Conservation (phyloP, 78 protist species). For the Dictyostelium capitatum region DNA sequence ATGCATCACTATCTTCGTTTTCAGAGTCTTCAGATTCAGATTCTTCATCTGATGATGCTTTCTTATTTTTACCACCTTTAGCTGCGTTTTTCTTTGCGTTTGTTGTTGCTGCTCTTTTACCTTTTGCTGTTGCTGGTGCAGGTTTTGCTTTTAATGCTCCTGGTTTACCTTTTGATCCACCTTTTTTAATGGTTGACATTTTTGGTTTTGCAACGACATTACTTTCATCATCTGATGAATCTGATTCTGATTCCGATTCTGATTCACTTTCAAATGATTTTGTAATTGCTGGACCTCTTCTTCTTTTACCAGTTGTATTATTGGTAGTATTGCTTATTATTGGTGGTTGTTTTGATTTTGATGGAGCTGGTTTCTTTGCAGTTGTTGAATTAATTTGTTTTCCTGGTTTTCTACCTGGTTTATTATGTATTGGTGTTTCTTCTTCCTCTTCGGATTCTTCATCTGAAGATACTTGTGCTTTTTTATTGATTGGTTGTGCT, state of each 20-base stretch:
- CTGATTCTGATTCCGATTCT: neutral
- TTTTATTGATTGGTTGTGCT: neutral
- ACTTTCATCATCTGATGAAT: neutral
- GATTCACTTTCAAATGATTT: neutral
- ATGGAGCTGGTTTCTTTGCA: neutral
- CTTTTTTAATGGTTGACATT: neutral
- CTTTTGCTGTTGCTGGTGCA: neutral
- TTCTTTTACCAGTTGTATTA: slow-evolving; percentile 10
- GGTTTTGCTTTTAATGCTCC: neutral
- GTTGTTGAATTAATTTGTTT: slow-evolving; percentile 19
- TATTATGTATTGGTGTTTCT: neutral
- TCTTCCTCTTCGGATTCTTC: neutral
- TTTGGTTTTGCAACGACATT: neutral
- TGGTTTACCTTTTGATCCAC: neutral
- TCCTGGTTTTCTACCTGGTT: neutral
- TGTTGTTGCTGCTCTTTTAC: neutral
- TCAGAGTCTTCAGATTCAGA: neutral
- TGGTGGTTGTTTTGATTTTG: neutral
- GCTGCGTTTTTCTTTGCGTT: neutral
- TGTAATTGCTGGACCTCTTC: neutral
- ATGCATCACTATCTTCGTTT: neutral
- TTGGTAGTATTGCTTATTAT: neutral
- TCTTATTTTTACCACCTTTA: slow-evolving; percentile 11
- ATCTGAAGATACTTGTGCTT: neutral
- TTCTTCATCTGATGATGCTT: slow-evolving; percentile 16